These are phyloP conservation scores for Saturnispora bothae DNA, from an alignment of 805 yeast genomes.

Conservation along the genomic window DNA sequence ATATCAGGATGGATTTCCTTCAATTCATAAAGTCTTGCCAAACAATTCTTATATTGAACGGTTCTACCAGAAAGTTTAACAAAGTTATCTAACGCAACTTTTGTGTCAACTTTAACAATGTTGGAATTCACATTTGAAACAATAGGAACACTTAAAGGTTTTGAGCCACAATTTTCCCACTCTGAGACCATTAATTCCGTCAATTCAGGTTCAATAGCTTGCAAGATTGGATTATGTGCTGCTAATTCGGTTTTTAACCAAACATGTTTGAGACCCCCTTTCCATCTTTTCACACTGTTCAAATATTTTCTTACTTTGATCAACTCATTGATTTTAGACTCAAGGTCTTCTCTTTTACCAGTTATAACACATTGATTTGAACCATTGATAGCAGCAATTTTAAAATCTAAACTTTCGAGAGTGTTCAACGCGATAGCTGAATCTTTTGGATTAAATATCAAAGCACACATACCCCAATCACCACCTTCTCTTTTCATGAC, in stretches of 20 bases:
- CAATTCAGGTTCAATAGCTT: constrained; percentile 21
- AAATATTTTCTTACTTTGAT: constrained; percentile 11
- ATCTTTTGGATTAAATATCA: constrained; percentile 21
- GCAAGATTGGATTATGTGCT: constrained; percentile 26
- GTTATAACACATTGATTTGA: constrained; percentile 28
- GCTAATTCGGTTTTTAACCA: constrained; percentile 25
- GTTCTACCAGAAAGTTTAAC: constrained; percentile 24
- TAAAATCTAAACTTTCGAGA: constrained; percentile 12
- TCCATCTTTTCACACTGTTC: constrained; percentile 15
- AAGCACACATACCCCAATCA: constrained; percentile 27
- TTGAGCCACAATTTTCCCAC: constrained; percentile 2
- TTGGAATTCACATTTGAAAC: constrained; percentile 24
- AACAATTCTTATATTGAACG: constrained; percentile 25
- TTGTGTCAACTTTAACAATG: constrained; percentile 11
- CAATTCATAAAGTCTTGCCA: constrained; percentile 16
- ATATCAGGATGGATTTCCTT: constrained; percentile 4
- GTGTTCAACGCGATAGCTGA: constrained; percentile 13
- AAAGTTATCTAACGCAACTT: constrained; percentile 20
- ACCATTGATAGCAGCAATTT: constrained; percentile 25
- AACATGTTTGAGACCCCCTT: constrained; percentile 18
- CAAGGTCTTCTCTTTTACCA: constrained; percentile 18
- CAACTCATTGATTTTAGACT: constrained; percentile 12
- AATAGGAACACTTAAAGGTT: constrained; percentile 19
- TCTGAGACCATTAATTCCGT: constrained; percentile 10
- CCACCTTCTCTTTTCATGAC: constrained; percentile 9